Evolutionary conservation across 805 yeast species (phyloP), one percentile per base, ranked within the genome.

Genomic region (Zygoascus bituminiphila): DNA sequence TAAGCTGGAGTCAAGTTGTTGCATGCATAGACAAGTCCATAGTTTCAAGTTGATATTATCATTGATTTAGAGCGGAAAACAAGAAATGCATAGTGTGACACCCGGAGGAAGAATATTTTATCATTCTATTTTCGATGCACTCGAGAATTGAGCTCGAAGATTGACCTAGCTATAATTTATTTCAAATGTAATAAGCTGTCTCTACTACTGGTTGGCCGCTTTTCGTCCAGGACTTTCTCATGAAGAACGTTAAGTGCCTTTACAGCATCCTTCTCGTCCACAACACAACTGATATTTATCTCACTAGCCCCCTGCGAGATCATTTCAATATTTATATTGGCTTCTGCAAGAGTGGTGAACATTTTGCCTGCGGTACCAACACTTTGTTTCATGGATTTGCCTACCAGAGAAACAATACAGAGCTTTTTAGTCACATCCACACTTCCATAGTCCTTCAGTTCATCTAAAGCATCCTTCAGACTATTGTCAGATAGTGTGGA

Each of bases 291-390:
- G 46, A 93, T 93, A 65, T 93, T 93, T 62, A 93, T 93, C 69
- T 93, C 98, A 62, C 91, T 91, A 17, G 98, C 96, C 59, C 98
- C 98, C 74, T 93, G 98, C 50, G 88, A 79, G 68, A 93, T 93
- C 98, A 93, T 93, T 68, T 93, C 98, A 58, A 93, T 88, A 68
- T 93, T 93, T 62, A 93, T 84, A 42, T 78, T 77, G 60, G 91
- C 94, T 61, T 86, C 89, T 6, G 98, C 97, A 57, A 93, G 72
- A 1, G 94, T 87, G 58, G 88, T 81, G 71, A 93, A 93, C 96
- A 91, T 91, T 56, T 88, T 82, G 42, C 97, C 96, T 0, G 98
- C 98, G 63, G 88, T 89, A 62, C 98, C 98, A 52, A 93, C 86
- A 64, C 84, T 78, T 63, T 89, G 96, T 62, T 88, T 88, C 98